A percentile compares a stretch with the other conserved stretches of the same genome.
phyloP scores from a whole-genome alignment of 2,329 filamentous ascomycete genomes.

The Pseudogymnoascus sp. region DNA sequence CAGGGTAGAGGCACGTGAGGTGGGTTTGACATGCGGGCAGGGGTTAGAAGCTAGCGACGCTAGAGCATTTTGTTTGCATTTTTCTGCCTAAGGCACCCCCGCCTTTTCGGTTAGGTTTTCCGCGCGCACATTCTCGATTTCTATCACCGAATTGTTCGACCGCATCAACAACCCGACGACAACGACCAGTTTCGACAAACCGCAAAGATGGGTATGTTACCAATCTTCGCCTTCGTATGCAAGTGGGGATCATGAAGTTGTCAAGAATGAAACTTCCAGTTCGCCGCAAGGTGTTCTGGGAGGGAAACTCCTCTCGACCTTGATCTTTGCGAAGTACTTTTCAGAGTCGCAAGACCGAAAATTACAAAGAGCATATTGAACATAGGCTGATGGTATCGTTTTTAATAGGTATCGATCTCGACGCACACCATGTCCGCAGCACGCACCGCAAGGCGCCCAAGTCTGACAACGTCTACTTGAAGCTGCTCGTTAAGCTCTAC shows the following conservation, averaged over 20 bases:
- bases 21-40: background rate
- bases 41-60: background rate
- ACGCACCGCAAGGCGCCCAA: conserved; percentile 90
- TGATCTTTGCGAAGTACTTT: conserved; percentile 26
- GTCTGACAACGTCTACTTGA: conserved; percentile 96
- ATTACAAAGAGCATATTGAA: conserved; percentile 53
- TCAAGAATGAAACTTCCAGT: conserved; percentile 11
- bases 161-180: conserved; percentile 13
- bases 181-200: conserved; percentile 21
- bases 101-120: conserved; percentile 7
- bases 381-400: conserved; percentile 53
- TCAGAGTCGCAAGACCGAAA: conserved; percentile 26
- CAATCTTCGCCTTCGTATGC: conserved; percentile 28
- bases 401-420: conserved; percentile 61
- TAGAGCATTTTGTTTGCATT: background rate
- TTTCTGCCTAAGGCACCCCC: background rate
- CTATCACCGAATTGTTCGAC: conserved; percentile 11
- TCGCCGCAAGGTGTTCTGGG: background rate
- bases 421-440: conserved; percentile 59
- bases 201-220: conserved; percentile 30
- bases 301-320: background rate
- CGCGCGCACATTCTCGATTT: conserved; percentile 8
- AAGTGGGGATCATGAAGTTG: conserved; percentile 26
- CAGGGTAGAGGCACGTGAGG: background rate
- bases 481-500: conserved; percentile 97